A percentile compares a stretch with the other conserved stretches of the same genome.
These are phyloP conservation scores for Pistacia integerrima DNA, from an alignment of 345 rosid genomes.

Conservation along the genomic window DNA sequence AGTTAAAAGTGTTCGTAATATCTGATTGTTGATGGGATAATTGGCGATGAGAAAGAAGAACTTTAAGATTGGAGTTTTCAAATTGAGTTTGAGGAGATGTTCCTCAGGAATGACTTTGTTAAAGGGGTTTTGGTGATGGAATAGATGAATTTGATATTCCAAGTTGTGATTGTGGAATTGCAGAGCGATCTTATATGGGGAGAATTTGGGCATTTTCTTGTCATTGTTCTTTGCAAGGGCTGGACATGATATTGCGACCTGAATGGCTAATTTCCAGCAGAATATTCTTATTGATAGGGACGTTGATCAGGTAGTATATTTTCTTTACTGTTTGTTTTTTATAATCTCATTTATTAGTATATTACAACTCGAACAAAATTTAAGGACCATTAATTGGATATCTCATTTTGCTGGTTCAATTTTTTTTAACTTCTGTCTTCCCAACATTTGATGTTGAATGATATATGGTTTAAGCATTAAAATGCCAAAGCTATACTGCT, in stretches of 20 bases:
- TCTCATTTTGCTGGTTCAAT: background rate
- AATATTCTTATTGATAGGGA: constrained; percentile 41
- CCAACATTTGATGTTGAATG: too few species aligned
- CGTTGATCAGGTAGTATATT: constrained; percentile 42
- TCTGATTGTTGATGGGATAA: background rate
- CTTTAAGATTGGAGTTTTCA: background rate
- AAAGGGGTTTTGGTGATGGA: constrained; percentile 7
- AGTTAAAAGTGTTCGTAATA: background rate
- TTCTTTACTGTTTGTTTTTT: background rate
- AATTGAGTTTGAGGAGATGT: background rate
- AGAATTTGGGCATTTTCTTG: constrained; percentile 35
- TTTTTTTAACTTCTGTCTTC: too few species aligned
- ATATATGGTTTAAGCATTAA: background rate
- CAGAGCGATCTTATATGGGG: constrained; percentile 45
- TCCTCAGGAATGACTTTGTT: background rate
- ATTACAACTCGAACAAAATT: background rate
- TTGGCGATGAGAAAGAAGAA: too few species aligned
- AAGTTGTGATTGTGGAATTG: constrained; percentile 11
- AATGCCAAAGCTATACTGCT: background rate
- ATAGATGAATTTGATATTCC: constrained; percentile 23
- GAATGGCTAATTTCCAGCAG: constrained; percentile 48
- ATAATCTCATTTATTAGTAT: background rate
- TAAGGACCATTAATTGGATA: background rate
- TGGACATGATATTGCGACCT: constrained; percentile 25
- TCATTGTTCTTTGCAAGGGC: constrained; percentile 23